Conservation (phyloP, 805 yeast genomes). For the Saccharomycopsis olivae region DNA sequence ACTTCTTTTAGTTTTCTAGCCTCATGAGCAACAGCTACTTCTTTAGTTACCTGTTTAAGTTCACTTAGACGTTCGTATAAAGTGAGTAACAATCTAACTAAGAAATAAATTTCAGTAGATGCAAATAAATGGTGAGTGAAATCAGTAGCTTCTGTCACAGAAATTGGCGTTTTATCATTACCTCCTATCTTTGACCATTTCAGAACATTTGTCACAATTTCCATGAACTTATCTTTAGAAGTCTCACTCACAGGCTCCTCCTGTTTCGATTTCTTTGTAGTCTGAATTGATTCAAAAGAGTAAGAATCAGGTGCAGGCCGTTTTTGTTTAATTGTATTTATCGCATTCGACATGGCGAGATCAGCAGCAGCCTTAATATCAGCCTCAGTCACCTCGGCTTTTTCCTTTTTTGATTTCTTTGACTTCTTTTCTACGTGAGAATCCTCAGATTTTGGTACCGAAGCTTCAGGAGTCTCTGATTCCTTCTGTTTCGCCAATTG, state of each 20-base stretch:
- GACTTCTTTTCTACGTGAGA: no score
- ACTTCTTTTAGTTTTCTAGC: constrained; percentile 51
- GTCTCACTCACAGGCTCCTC: no score
- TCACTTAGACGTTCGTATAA: constrained; percentile 73
- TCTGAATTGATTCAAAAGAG: no score
- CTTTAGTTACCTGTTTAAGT: constrained; percentile 58
- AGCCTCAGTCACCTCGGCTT: not conserved
- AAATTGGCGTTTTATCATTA: no score
- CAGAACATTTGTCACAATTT: constrained; percentile 14
- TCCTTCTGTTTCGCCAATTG: constrained; percentile 35
- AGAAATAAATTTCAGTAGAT: constrained; percentile 80
- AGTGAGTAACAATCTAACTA: constrained; percentile 76
- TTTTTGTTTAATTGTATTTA: not conserved
- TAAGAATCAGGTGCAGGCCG: no score
- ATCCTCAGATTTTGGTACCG: no score
- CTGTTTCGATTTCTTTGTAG: no score
- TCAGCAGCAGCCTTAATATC: not conserved
- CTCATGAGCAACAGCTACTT: constrained; percentile 50
- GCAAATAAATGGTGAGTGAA: constrained; percentile 67
- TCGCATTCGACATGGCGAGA: not conserved
- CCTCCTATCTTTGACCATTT: no score
- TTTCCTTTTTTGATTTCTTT: no score
- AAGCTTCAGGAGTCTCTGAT: no score
- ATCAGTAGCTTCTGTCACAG: no score
- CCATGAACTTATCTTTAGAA: not conserved